Percentiles rank a stretch among this genome's conserved stretches.
Conservation (phyloP, 148 eudicot species). For the Rhododendron ovatum region DNA sequence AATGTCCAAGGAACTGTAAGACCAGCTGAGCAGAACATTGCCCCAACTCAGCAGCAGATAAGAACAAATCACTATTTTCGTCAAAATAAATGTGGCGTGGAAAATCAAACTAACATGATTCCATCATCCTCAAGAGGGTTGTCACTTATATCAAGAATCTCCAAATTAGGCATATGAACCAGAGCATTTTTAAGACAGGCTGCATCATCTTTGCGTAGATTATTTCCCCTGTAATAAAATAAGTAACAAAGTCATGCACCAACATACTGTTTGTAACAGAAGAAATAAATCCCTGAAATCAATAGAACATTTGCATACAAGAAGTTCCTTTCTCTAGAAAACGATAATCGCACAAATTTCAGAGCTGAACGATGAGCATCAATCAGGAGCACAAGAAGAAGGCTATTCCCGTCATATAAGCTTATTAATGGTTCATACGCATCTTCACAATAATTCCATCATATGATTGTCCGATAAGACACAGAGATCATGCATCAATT, state of each 20-base stretch:
- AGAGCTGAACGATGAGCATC: background rate
- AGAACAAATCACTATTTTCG: background rate
- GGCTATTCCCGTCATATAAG: background rate
- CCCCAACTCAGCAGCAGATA: slow-evolving; percentile 1
- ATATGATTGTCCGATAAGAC: background rate
- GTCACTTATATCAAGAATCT: slow-evolving; percentile 72
- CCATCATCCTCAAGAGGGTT: slow-evolving; percentile 77
- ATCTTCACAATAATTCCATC: background rate
- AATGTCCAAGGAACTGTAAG: slow-evolving; percentile 13
- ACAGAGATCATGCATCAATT: background rate
- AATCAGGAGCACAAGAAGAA: background rate
- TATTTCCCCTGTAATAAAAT: slow-evolving; percentile 48
- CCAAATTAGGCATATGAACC: slow-evolving; percentile 61
- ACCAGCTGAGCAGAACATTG: background rate
- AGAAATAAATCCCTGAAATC: background rate
- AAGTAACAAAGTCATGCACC: background rate
- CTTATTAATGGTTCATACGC: background rate
- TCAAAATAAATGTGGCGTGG: slow-evolving; percentile 8
- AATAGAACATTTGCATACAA: background rate
- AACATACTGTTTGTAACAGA: background rate
- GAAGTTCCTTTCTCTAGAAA: background rate
- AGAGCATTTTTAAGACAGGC: slow-evolving; percentile 62
- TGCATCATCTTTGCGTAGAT: slow-evolving; percentile 51
- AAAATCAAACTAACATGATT: slow-evolving; percentile 44
- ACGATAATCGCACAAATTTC: background rate